Conservation (phyloP, 179 eudicot genomes). For the Heliamphora pulchella region DNA sequence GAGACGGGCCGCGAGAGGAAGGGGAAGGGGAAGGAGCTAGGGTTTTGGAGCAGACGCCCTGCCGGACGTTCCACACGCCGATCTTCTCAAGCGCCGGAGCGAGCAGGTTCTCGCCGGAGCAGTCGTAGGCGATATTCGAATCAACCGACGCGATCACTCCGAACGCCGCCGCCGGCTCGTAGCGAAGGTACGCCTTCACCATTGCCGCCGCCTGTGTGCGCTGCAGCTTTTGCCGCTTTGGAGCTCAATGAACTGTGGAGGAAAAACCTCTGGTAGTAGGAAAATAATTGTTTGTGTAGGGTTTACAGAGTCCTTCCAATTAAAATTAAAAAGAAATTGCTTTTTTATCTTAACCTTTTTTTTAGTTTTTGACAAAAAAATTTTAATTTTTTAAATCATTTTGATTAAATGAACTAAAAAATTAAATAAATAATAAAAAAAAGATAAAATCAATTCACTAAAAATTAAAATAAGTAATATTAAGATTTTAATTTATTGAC, state of each 20-base stretch:
- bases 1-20: constrained; percentile 49
- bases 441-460: too few species aligned
- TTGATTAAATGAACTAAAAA: too few species aligned
- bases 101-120: constrained; percentile 66
- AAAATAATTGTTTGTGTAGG: neutral
- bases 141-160: constrained; percentile 77
- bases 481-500: too few species aligned
- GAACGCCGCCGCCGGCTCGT: constrained; percentile 65
- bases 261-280: neutral
- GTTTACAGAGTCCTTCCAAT: neutral
- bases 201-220: constrained; percentile 20
- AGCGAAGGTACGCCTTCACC: constrained; percentile 89
- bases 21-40: constrained; percentile 45
- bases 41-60: constrained; percentile 57
- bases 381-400: too few species aligned
- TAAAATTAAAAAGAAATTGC: too few species aligned
- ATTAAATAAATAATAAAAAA: too few species aligned
- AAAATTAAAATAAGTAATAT: too few species aligned
- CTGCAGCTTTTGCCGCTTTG: neutral
- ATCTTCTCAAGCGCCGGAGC: constrained; percentile 82
- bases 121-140: constrained; percentile 66
- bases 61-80: constrained; percentile 81
- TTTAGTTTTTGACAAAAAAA: too few species aligned
- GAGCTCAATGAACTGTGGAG: neutral
- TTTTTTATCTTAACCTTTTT: too few species aligned